These are phyloP conservation scores for Rhinocladiella similis DNA, from an alignment of 2,329 filamentous ascomycete species.

Conservation along the genomic window DNA sequence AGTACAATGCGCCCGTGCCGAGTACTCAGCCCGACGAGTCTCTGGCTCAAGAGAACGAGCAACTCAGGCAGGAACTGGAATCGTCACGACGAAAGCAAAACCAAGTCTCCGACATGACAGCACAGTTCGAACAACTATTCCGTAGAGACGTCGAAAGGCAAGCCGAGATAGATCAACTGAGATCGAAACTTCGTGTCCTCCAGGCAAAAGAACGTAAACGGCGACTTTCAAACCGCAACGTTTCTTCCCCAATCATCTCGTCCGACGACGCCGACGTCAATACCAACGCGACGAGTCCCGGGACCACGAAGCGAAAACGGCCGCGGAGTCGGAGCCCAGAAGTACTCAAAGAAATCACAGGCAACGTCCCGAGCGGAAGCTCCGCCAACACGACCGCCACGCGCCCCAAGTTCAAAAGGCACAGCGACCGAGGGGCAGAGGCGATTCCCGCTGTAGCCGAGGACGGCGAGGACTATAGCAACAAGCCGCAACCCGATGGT, in stretches of 20 bases:
- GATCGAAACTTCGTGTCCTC: constrained; percentile 15
- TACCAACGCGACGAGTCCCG: background rate
- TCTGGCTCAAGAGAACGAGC: background rate
- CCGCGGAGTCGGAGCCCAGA: constrained; percentile 10
- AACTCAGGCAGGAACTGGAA: constrained; percentile 11
- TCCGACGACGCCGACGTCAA: constrained; percentile 11
- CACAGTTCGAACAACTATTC: constrained; percentile 26
- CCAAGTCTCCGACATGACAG: background rate
- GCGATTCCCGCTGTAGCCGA: constrained; percentile 51
- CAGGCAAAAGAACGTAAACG: constrained; percentile 19
- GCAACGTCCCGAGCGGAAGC: constrained; percentile 1
- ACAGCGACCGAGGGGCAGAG: constrained; percentile 27
- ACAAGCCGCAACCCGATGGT: constrained; percentile 10
- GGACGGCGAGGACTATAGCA: constrained; percentile 44
- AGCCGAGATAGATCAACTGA: constrained; percentile 27
- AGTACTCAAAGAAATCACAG: constrained; percentile 14
- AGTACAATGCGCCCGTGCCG: background rate
- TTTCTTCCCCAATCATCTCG: constrained; percentile 19
- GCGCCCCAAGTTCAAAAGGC: constrained; percentile 6
- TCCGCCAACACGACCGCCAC: background rate
- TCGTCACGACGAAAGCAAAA: constrained; percentile 2
- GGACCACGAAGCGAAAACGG: constrained; percentile 10
- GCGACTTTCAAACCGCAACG: constrained; percentile 9
- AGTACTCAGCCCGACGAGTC: constrained; percentile 10
- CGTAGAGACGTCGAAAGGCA: constrained; percentile 26